Conservation (phyloP, 257 asterid genomes). For the Marsdenia floribunda region DNA sequence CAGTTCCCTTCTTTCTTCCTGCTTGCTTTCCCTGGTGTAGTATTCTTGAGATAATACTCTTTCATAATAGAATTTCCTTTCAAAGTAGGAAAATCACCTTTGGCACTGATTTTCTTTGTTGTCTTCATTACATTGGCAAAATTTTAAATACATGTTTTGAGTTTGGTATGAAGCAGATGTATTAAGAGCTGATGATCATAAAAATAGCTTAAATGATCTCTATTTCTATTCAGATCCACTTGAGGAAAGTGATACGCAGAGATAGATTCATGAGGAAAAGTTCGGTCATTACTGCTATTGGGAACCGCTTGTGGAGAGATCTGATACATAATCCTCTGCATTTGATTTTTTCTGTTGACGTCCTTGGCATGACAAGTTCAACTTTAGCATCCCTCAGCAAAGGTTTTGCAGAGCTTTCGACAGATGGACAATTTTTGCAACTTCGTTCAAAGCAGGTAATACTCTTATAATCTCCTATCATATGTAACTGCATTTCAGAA, state of each 20-base stretch:
- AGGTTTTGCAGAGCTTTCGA: slow-evolving; percentile 98
- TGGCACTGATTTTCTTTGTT: not conserved
- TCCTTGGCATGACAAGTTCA: slow-evolving; percentile 96
- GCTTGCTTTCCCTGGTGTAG: not conserved
- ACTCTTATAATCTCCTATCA: slow-evolving; percentile 11
- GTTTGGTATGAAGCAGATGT: not conserved
- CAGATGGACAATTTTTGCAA: slow-evolving; percentile 95
- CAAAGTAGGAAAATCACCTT: not conserved
- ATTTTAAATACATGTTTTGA: too few relatives aligned
- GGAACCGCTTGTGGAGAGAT: slow-evolving; percentile 93
- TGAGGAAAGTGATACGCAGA: slow-evolving; percentile 73
- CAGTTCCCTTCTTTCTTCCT: not conserved
- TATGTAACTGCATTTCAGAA: not conserved
- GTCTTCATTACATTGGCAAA: not conserved
- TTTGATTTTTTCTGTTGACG: slow-evolving; percentile 87
- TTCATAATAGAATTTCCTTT: not conserved
- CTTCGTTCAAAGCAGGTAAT: slow-evolving; percentile 93
- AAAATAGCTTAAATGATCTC: not conserved
- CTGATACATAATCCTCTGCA: slow-evolving; percentile 92
- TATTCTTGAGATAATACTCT: not conserved
- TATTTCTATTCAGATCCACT: slow-evolving; percentile 61
- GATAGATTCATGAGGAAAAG: slow-evolving; percentile 93
- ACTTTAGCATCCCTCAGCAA: slow-evolving; percentile 95
- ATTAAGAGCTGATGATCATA: not conserved
- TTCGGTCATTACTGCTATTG: slow-evolving; percentile 64